Conservation (phyloP, 805 yeast species). For the Wickerhamiella lipophila region DNA sequence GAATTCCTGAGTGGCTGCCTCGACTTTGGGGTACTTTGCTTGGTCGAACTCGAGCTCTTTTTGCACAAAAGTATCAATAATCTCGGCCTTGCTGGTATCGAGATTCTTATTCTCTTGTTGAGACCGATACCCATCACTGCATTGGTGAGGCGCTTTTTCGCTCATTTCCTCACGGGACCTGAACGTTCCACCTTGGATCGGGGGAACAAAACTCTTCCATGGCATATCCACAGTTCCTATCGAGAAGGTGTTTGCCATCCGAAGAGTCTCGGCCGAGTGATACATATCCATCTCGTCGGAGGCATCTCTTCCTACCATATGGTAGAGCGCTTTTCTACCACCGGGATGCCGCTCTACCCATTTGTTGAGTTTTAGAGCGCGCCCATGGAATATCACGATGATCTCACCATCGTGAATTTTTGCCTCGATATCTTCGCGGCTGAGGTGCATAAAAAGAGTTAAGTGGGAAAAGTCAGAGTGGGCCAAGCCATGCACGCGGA, state of each 20-base stretch:
- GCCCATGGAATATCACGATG: constrained; percentile 50
- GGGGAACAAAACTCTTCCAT: constrained; percentile 74
- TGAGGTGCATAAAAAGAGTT: constrained; percentile 17
- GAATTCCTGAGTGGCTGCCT: constrained; percentile 48
- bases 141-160: constrained; percentile 13
- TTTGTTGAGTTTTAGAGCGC: constrained; percentile 49
- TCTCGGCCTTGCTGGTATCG: constrained; percentile 31
- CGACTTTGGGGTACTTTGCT: constrained; percentile 48
- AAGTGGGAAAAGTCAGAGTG: neutral
- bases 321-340: constrained; percentile 72
- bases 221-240: constrained; percentile 51
- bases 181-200: constrained; percentile 69
- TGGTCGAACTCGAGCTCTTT: constrained; percentile 43
- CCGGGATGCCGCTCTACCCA: constrained; percentile 81
- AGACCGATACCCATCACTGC: neutral
- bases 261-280: constrained; percentile 49
- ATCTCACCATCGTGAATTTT: constrained; percentile 55
- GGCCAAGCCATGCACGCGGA: neutral
- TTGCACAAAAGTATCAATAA: constrained; percentile 48
- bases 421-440: constrained; percentile 40
- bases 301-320: constrained; percentile 81
- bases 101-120: neutral
- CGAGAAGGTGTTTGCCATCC: constrained; percentile 41
- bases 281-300: constrained; percentile 84
- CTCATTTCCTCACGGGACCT: constrained; percentile 25